Evolutionary conservation across 257 asterid genomes (phyloP), one percentile per base, ranked within the genome.

Genomic region (Forsythia viridissima): DNA sequence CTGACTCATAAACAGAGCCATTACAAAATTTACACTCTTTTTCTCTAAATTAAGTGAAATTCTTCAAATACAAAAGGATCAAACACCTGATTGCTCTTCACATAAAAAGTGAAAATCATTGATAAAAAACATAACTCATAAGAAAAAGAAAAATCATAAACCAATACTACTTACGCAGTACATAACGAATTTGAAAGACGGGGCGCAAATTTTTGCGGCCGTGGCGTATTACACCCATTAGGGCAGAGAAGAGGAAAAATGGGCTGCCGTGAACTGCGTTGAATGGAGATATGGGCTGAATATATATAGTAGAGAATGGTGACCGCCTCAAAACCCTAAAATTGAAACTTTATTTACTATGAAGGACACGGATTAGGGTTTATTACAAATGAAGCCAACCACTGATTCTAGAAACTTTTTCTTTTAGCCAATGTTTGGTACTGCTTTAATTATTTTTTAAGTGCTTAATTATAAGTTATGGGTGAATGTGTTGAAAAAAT

Each of bases 1-100:
- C 91, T 86, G 98, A 93, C 97, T 93, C 96, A 84, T 43, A 74
- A 38, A 71, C 86, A 89, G 91, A 93, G 97, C 97, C 98, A 76
- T 74, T 16, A 44, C 52, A 11, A 11, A 44, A 0, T 16, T 44
- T 24, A 24, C 24, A 24, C 24, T 24, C 24, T 24, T 24, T 24
- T 24, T 24, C 24, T 24, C 24, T 24, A 24, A 24, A 24, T 24
- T 24, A 24, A 24, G 24, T 24, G 24, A 24, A 24, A 24, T 24
- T 24, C 24, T 24, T 24, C 24, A 24, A 24, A 24, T 24, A 24
- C 24, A 24, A 24, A 24, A 24, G 24, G 24, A 44, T 11, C 52
- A 11, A 11, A 13, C 11, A 46, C 13, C 52, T 3, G 52, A 46
- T 46, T 46, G 52, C 52, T 46, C 52, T 43, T 43, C 18, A 12